These are phyloP conservation scores for Posidonia australis DNA, from an alignment of 106 monocot species.

Conservation along the genomic window DNA sequence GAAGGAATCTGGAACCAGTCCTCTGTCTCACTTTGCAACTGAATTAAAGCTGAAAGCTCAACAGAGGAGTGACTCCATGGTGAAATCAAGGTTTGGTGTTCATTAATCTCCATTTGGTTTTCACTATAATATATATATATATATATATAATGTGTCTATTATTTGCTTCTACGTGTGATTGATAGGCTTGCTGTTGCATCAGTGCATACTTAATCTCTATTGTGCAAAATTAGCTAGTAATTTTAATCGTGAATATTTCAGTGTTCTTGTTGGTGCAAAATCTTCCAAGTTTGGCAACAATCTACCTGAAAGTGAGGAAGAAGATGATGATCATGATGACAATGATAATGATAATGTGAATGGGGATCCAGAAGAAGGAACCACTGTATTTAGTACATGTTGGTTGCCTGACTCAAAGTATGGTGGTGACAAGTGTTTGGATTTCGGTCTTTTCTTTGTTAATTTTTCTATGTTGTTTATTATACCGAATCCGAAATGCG, in stretches of 20 bases:
- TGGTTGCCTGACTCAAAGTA: constrained; percentile 82
- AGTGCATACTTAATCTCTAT: neutral
- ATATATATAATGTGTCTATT: neutral
- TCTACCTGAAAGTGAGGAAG: constrained; percentile 7
- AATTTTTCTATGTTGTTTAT: neutral
- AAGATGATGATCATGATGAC: constrained; percentile 22
- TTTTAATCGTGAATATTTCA: constrained; percentile 13
- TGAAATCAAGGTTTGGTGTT: constrained; percentile 53
- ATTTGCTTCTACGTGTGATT: neutral
- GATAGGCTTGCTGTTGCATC: neutral
- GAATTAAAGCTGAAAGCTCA: constrained; percentile 43
- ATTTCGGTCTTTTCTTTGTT: neutral
- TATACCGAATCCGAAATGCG: neutral
- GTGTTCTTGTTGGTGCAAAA: constrained; percentile 62
- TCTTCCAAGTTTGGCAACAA: constrained; percentile 45
- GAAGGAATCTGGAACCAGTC: constrained; percentile 53
- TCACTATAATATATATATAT: neutral
- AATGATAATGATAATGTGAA: neutral
- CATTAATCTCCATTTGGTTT: neutral
- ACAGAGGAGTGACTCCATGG: constrained; percentile 61
- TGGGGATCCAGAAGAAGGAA: constrained; percentile 41
- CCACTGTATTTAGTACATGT: constrained; percentile 51
- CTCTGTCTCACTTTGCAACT: constrained; percentile 53
- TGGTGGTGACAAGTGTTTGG: neutral
- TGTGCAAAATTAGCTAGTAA: neutral